Conservation (phyloP, 2,329 filamentous ascomycete genomes). For the Beauveria medogensis region DNA sequence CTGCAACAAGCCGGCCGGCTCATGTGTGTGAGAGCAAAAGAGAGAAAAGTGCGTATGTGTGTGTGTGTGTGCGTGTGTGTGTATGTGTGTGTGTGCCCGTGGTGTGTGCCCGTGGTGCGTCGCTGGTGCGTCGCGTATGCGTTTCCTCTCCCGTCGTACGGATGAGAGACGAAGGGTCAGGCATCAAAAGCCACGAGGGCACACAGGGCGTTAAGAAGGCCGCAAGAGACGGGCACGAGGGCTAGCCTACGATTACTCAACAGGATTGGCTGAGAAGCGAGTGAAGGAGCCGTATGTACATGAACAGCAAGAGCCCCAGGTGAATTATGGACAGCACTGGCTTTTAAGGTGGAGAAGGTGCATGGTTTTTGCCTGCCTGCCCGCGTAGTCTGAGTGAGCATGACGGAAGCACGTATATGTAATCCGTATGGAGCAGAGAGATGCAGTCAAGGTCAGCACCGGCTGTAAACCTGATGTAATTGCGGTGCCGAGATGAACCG, state of each 20-base stretch:
- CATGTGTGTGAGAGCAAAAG: neutral
- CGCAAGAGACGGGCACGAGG: neutral
- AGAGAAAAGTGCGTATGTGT: neutral
- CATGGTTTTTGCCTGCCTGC: neutral
- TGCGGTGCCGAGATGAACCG: neutral
- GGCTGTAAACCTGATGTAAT: neutral
- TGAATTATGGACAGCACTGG: neutral
- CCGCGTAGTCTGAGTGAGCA: neutral
- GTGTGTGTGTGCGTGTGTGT: neutral
- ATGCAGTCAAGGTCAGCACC: neutral
- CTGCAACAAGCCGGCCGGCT: constrained; percentile 3
- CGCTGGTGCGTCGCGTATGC: neutral
- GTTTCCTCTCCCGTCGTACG: neutral
- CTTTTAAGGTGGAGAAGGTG: constrained; percentile 1
- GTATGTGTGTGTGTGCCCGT: neutral
- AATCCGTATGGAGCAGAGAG: constrained; percentile 5
- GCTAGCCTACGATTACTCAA: constrained; percentile 3
- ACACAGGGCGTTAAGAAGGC: constrained; percentile 2
- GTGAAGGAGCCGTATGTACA: neutral
- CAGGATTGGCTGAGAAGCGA: constrained; percentile 1
- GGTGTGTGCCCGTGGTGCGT: neutral
- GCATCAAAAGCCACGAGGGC: neutral
- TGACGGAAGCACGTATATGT: neutral
- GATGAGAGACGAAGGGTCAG: neutral
- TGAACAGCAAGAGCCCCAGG: neutral